Evolutionary conservation across 805 yeast genomes (phyloP).

Genomic region (Kodamaea sagamina): DNA sequence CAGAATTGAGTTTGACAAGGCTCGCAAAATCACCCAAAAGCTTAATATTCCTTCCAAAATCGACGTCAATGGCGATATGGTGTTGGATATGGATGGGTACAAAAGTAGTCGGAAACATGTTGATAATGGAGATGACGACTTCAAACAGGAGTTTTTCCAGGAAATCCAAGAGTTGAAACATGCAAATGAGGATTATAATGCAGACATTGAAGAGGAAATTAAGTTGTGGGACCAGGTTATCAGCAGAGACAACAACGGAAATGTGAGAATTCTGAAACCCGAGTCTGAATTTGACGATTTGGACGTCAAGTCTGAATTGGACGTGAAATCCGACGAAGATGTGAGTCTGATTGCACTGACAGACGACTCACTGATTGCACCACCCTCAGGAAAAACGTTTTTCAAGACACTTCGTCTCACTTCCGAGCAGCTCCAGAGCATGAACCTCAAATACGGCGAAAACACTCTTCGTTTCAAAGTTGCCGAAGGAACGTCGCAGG

Average conservation of each 20-base stretch:
- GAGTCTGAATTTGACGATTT: constrained; percentile 4
- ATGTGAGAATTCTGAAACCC: constrained; percentile 51
- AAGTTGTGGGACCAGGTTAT: constrained; percentile 40
- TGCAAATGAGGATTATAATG: constrained; percentile 10
- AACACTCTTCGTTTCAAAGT: constrained; percentile 80
- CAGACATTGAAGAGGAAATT: constrained; percentile 23
- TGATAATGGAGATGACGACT: constrained; percentile 64
- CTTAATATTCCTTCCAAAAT: constrained; percentile 85
- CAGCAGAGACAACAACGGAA: constrained; percentile 64
- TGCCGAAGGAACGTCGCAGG: constrained; percentile 77
- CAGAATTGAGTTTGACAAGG: constrained; percentile 56
- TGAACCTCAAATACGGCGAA: constrained; percentile 75
- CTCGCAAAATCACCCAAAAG: constrained; percentile 62
- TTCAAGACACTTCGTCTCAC: constrained; percentile 90
- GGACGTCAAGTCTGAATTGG: constrained; percentile 1
- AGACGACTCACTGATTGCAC: constrained; percentile 6
- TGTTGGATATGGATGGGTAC: constrained; percentile 94
- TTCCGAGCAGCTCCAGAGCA: constrained; percentile 78
- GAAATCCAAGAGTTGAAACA: constrained; percentile 51
- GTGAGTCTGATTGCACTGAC: constrained; percentile 3
- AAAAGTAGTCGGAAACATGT: constrained; percentile 81
- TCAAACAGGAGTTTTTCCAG: constrained; percentile 71
- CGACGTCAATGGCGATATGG: constrained; percentile 85
- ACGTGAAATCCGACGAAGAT: constrained; percentile 5
- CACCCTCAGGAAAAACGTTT: constrained; percentile 40